Conservation (phyloP, 257 asterid genomes). For the Scutellaria minor region DNA sequence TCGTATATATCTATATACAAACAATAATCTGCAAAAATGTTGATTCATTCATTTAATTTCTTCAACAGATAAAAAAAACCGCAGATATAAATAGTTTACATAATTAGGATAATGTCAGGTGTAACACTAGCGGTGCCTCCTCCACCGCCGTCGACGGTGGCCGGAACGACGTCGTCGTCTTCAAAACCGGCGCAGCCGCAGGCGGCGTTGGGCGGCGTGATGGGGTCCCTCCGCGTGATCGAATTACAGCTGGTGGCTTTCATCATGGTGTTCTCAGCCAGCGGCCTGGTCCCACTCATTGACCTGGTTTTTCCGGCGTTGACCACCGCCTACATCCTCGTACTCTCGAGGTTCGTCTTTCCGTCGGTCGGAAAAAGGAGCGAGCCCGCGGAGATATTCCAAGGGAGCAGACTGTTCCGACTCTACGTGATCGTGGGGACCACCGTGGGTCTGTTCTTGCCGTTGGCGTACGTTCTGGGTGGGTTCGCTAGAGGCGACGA, state of each 20-base stretch:
- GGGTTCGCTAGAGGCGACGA: slow-evolving; percentile 94
- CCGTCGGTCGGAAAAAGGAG: slow-evolving; percentile 47
- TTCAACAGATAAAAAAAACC: too few relatives aligned
- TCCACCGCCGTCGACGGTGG: slow-evolving; percentile 38
- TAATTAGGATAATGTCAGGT: slow-evolving; percentile 46
- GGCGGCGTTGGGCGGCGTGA: slow-evolving; percentile 45
- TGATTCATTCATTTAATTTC: too few relatives aligned
- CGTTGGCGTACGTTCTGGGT: slow-evolving; percentile 87
- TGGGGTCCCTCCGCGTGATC: slow-evolving; percentile 90
- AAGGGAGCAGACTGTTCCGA: slow-evolving; percentile 60
- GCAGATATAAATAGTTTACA: too few relatives aligned
- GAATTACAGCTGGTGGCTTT: slow-evolving; percentile 90
- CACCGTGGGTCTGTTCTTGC: slow-evolving; percentile 70
- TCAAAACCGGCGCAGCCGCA: slow-evolving; percentile 8
- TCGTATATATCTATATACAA: too few relatives aligned
- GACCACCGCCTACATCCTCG: slow-evolving; percentile 59
- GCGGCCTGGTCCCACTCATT: slow-evolving; percentile 76
- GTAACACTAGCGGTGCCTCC: slow-evolving; percentile 61
- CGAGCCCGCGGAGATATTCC: slow-evolving; percentile 55
- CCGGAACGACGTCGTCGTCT: too few relatives aligned
- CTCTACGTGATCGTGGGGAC: slow-evolving; percentile 67
- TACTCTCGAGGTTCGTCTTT: slow-evolving; percentile 64
- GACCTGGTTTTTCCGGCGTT: slow-evolving; percentile 77
- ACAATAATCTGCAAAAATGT: too few relatives aligned
- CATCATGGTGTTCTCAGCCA: slow-evolving; percentile 83